Base-by-base conservation (phyloP, 2,329 filamentous ascomycete species). In the Talaromyces sp. region DNA sequence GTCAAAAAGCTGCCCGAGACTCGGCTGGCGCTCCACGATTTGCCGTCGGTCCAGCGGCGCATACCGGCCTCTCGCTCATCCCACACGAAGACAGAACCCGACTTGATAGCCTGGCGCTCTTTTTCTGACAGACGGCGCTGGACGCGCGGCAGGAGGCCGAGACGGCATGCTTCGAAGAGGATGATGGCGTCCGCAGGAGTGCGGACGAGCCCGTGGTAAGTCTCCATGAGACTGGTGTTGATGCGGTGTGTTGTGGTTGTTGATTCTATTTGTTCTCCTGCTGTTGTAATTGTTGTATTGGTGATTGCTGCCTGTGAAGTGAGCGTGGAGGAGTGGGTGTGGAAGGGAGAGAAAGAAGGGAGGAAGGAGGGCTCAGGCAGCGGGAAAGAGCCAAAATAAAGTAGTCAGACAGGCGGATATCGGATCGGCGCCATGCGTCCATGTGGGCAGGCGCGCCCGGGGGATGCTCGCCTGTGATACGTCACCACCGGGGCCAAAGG, bases 51-150 rank as follows among this genome's bases (percentile, higher is more conserved):
- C 95, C 95, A 99, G 76, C 95, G 84, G 71, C 95, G 85, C 95
- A 99, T 99, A 67, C 95, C 95, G 11, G 95, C 95, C 80, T 99
- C 95, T 69, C 93, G 84, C 81, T 99, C 95, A 75, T 99, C 95
- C 95, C 95, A 99, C n/a, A 99, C 95, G 71, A 98, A 99, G 3
- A 99, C 93, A 0, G 95, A 99, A 51, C 95, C 95, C 0, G 93
- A 96, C 71, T 92, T 89, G 75, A 99, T 99, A 4, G 92, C 92
- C 73, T 97, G 93, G 64, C 95, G 86, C 79, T 99, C 95, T 79
- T 98, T 98, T 77, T 99, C 95, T 2, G 95, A 98, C 63, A 97
- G 80, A 69, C 95, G 85, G 68, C 95, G 85, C 80, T 98, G 95
- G 6, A 99, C 95, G 67, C 95, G 87, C 32, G 95, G 95, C 55